Evolutionary conservation across 208 protist species (phyloP), one percentile per base, ranked within the genome.

Genomic region (Leishmania tarentolae): DNA sequence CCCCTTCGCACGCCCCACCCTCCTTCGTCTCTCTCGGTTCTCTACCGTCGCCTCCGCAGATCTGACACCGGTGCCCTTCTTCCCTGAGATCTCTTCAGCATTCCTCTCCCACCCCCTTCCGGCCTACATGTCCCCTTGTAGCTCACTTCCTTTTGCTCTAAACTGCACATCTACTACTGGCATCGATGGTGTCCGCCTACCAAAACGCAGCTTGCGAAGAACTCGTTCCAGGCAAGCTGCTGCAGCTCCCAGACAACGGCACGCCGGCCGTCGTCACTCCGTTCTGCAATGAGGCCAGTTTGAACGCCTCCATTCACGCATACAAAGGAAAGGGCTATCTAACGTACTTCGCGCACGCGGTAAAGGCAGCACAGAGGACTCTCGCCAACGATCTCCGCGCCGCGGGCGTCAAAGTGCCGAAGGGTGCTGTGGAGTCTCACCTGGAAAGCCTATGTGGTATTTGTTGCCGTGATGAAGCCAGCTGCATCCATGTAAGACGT

Each of bases 261-360:
- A 70, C 13, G 28, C 72, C 70, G n/a, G 57, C 57, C 1, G 47
- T 56, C 31, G 79, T 83, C 42, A 40, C 80, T 11, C 50, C 8
- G 5, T 50, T 83, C 37, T 53, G 50, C 61, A 83, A 78, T 44
- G 74, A 79, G 66, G 15, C 0, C 9, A 72, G 47, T 74, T 65
- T 83, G 42, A 42, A 50, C 42, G 6, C 50, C 28, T 8, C 46
- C 2, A 73, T 83, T 7, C 8, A 35, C 44, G 17, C 28, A 42
- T 83, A 75, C 75, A 57, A 65, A 8, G 52, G 3, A 3, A 31
- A 52, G 9, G 75, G 81, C 17, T 76, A 80, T 69, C 70, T 70
- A 13, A 0, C 19, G 19, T 70, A 65, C 81, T 84, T 77, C 42
- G 56, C 69, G 35, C 13, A 70, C 24, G 15, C 9, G 17, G 68